Evolutionary conservation across 2,329 filamentous ascomycete genomes (phyloP), one percentile per base, ranked within the genome.

Genomic region (Trichoderma sp.): DNA sequence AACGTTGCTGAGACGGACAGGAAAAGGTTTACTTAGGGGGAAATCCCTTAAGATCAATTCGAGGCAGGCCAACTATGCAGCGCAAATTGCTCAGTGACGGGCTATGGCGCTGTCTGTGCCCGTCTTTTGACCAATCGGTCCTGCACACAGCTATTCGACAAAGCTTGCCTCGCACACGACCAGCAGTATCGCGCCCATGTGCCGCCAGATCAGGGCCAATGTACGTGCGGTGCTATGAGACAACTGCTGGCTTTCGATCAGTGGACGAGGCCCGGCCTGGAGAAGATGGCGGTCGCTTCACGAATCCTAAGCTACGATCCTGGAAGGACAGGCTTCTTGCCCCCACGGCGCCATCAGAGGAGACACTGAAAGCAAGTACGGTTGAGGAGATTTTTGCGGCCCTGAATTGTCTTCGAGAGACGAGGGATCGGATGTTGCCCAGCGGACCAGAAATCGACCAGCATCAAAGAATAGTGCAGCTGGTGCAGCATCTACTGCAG

Each of bases 41-140:
- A 11, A 33, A 11, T 3, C 11, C 2, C 10, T 8, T 33, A 0
- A 11, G 2, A 2, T 33, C 33, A 33, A 33, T 33, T 33, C 3
- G 10, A 52, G 43, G 33, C 24, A 14, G 37, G 33, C 52, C 29
- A 47, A 69, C 21, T 14, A 80, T 80, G 79, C 76, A 76, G 70
- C 73, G 74, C 55, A 73, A 70, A 71, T 73, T 85, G 62, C 76
- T 82, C 2, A 75, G 83, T 43, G 88, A 91, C 76, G 87, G 88
- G 70, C 82, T 91, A 57, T 90, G 88, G 87, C 86, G 86, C 75
- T 89, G 86, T 75, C 80, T 91, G 19, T 90, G 87, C 74, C 88
- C 88, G 14, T 84, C 83, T 10, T 81, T 87, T 69, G 84, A 87
- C 73, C 72, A 78, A 7, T 69, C 73, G 5, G 74, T 78, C 2